Conservation (phyloP, 129 eudicot species). For the Gnaphalium uliginosum region DNA sequence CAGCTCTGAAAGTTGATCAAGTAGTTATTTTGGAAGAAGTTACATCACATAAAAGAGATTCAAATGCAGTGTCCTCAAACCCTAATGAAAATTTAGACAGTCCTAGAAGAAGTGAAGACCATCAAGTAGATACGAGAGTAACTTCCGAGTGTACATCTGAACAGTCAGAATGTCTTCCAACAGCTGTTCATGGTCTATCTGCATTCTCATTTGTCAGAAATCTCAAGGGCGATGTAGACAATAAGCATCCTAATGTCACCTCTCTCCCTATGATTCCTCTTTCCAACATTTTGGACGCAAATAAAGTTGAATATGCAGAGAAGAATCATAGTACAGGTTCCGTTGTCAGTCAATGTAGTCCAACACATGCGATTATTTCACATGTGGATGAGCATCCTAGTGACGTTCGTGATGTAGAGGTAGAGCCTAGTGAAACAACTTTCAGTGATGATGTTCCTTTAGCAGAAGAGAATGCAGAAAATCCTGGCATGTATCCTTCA, state of each 20-base stretch:
- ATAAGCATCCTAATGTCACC: constrained; percentile 28
- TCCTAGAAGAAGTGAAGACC: constrained; percentile 25
- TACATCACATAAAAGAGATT: constrained; percentile 25
- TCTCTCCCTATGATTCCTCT: constrained; percentile 22
- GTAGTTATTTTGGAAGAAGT: constrained; percentile 36
- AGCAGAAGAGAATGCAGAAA: constrained; percentile 28
- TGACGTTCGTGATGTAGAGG: background rate
- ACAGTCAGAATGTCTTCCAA: constrained; percentile 21
- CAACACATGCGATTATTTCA: constrained; percentile 27
- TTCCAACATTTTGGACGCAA: constrained; percentile 21
- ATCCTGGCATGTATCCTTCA: background rate
- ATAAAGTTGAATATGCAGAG: constrained; percentile 25
- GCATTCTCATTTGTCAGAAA: constrained; percentile 32
- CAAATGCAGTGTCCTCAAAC: constrained; percentile 27
- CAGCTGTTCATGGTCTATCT: constrained; percentile 36
- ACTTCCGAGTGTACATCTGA: constrained; percentile 28
- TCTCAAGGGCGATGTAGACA: constrained; percentile 30
- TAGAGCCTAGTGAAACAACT: constrained; percentile 11
- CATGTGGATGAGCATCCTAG: constrained; percentile 32
- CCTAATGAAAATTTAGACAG: constrained; percentile 19
- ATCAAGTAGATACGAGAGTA: constrained; percentile 14
- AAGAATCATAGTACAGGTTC: constrained; percentile 28
- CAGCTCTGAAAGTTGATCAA: constrained; percentile 15
- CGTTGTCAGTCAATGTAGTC: constrained; percentile 24
- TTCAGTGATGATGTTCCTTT: constrained; percentile 25